Evolutionary conservation across 345 rosid species (phyloP), one percentile per base, ranked within the genome.

Genomic region (Melastoma malabathricum): DNA sequence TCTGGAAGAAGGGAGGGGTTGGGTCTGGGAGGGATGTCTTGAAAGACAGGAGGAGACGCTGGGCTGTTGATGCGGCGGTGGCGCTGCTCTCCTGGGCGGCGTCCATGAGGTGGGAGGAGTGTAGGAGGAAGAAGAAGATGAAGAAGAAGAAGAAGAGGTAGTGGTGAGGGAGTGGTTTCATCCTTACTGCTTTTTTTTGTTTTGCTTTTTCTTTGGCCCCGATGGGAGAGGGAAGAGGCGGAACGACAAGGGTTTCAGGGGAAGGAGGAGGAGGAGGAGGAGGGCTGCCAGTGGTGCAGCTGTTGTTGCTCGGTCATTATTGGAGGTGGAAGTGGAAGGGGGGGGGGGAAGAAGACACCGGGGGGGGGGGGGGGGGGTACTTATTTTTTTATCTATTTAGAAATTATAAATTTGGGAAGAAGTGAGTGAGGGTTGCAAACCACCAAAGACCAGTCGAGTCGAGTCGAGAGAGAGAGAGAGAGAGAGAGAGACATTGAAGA

Each of bases 41-140:
- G 31, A 27, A 27, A 6, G 31, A 27, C 31, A 27, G 31, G 4
- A 27, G 31, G 31, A 27, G 31, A 6, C 31, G 31, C 31, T 27
- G 31, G 6, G 46, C 46, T 15, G 46, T 7, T 14, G n/a, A 15
- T 23, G 51, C 27, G 51, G 46, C 17, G 17, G 8, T 10, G 49
- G 49, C 49, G 23, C 65, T 61, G 23, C 76, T 49, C 10, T 71
- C 71, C 57, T 61, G 72, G 44, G 57, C 64, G 31, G 78, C 58
- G 46, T 59, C 71, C 44, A 68, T 80, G 44, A 92, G 58, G 1
- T n/a, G 60, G 65, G 46, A 92, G 89, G 16, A 70, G 38, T 15
- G 65, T 31, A 13, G 76, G 75, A 61, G 34, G 46, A 34, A 50
- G 55, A 76, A 48, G 59, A 22, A 52, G 57, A 61, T 51, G 64